Evolutionary conservation across 106 monocot species (phyloP).

Genomic region (Allium cepa): DNA sequence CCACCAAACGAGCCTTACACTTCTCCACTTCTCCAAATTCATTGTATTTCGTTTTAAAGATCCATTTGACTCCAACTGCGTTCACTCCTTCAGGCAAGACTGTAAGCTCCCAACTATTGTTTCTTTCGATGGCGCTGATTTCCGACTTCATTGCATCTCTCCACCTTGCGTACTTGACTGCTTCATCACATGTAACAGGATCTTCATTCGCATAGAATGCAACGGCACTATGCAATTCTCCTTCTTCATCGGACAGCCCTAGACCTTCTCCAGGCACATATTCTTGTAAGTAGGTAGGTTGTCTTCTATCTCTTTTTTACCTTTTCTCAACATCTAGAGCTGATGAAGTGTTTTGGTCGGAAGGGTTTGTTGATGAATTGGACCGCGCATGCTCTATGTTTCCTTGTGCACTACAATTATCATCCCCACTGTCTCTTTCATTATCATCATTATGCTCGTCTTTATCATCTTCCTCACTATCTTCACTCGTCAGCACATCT

Average conservation of each 20-base stretch:
- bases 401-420: too few relatives aligned
- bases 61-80: conserved; percentile 1
- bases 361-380: not conserved
- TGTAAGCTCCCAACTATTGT: conserved; percentile 1
- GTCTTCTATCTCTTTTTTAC: not conserved
- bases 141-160: not conserved
- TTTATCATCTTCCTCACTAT: too few relatives aligned
- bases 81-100: not conserved
- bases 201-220: not conserved
- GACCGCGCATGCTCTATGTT: too few relatives aligned
- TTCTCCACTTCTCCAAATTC: conserved; percentile 1
- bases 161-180: not conserved
- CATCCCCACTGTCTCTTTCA: not conserved
- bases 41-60: conserved; percentile 1
- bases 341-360: not conserved
- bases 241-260: not conserved
- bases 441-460: not conserved
- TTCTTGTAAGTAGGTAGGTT: conserved; percentile 1
- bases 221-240: not conserved
- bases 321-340: not conserved
- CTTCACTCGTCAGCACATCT: too few relatives aligned
- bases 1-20: not conserved
- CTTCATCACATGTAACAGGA: not conserved
- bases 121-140: not conserved
- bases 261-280: conserved; percentile 1